phyloP scores from a whole-genome alignment of 2,329 filamentous ascomycete genomes.

The Diaporthe sp. region DNA sequence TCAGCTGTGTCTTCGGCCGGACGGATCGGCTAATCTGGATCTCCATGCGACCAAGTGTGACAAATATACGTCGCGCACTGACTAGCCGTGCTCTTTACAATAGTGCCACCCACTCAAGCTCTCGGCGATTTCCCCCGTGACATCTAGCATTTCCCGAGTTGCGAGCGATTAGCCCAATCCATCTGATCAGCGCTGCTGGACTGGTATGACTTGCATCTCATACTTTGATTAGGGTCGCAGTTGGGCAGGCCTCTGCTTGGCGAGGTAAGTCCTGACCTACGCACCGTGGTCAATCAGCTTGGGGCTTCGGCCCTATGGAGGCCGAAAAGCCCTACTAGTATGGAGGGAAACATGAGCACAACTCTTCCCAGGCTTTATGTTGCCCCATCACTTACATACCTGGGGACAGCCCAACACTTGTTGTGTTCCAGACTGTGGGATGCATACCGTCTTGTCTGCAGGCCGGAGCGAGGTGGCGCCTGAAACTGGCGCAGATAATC shows the following conservation, averaged over 20 bases:
- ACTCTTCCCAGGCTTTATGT: background rate
- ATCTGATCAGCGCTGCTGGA: background rate
- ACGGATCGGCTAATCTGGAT: slow-evolving; percentile 3
- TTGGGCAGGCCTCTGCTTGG: background rate
- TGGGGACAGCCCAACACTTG: no score
- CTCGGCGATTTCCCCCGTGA: background rate
- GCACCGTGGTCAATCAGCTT: background rate
- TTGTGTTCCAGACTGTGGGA: background rate
- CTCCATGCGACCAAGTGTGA: background rate
- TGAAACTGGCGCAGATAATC: background rate
- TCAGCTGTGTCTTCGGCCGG: background rate
- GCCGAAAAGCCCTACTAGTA: no score
- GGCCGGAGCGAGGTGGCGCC: no score
- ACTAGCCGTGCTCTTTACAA: background rate
- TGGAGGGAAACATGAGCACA: background rate
- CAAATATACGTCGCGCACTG: background rate
- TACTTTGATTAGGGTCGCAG: background rate
- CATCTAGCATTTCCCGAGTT: background rate
- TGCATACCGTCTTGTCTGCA: background rate
- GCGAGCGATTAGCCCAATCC: background rate
- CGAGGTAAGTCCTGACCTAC: background rate
- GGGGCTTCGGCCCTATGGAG: background rate
- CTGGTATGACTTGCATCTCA: background rate
- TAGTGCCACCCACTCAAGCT: background rate
- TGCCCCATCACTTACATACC: background rate